Percentiles rank a stretch among this genome's conserved stretches.
Evolutionary conservation across 1,284 basidiomycete species (phyloP).

Genomic region (Cutaneotrichosporon dermatis): DNA sequence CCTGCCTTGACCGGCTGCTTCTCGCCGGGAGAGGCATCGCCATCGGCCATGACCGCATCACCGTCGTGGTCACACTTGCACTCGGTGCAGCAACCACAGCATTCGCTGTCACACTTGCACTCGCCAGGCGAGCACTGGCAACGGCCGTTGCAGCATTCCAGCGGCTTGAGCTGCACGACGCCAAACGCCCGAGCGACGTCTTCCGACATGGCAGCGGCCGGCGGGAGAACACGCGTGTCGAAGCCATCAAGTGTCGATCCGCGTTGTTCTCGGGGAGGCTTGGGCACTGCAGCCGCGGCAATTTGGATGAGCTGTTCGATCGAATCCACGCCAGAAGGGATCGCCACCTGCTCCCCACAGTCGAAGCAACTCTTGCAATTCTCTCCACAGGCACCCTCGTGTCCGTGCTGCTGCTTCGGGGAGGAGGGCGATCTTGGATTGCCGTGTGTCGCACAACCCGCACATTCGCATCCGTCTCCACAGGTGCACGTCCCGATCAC

Average conservation of each 20-base stretch:
- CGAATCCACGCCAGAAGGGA: constrained; percentile 45
- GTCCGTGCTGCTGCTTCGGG: constrained; percentile 15
- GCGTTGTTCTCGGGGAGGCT: constrained; percentile 1
- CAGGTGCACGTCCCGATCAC: constrained; percentile 47
- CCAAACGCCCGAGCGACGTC: constrained; percentile 40
- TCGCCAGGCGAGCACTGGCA: constrained; percentile 47
- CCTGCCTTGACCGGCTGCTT: background rate
- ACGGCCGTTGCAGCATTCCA: constrained; percentile 49
- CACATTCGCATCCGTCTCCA: constrained; percentile 47
- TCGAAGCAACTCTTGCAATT: constrained; percentile 40
- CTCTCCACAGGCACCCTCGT: constrained; percentile 33
- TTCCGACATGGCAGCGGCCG: constrained; percentile 30
- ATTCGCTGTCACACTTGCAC: constrained; percentile 47
- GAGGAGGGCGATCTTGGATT: constrained; percentile 17
- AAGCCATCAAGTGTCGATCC: constrained; percentile 28
- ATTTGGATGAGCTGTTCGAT: constrained; percentile 46
- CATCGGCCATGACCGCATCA: constrained; percentile 22
- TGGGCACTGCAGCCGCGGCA: constrained; percentile 43
- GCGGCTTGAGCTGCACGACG: constrained; percentile 42
- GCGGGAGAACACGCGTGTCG: constrained; percentile 41
- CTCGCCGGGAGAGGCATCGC: background rate
- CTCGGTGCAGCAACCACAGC: constrained; percentile 48
- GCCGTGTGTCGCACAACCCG: constrained; percentile 46
- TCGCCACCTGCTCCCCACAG: constrained; percentile 40
- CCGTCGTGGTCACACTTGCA: constrained; percentile 41